Base-by-base conservation (phyloP, 2,329 filamentous ascomycete species). In the Botryotinia globosa region DNA sequence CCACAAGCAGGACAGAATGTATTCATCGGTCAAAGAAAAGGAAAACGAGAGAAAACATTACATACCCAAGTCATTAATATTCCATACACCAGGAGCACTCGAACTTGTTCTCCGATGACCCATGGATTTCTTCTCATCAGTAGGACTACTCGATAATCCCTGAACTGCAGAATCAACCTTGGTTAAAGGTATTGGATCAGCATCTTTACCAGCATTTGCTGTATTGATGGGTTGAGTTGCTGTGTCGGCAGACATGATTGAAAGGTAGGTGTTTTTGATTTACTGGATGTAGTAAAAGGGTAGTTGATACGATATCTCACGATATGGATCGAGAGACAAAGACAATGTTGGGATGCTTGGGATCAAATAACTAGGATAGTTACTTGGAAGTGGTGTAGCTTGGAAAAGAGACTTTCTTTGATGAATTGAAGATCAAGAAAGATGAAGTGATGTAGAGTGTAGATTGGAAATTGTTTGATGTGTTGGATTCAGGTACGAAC, bases 121-220 rank as follows among this genome's bases (percentile, higher is more conserved):
- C 81, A 88, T 88, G 82, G 88, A 88, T 79, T 86, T 85, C 77
- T 86, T 85, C 76, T 94, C 90, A 81, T 90, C 88, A 73, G 87
- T 85, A 48, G 91, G 88, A 73, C 90, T 90, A 79, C 88, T 87
- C 77, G 89, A 88, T 79, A 94, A 83, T 83, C 93, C 93, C 81
- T 94, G 90, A 81, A 97, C 90, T 85, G 93, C 94, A 74, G 94
- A 97, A 84, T 98, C 94, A 85, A 97, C 90, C 87, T 97, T 97
- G 84, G 88, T 88, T 82, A 97, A 89, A 80, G 91, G 88, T 76
- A 79, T 76, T 16, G 69, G 69, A 58, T 66, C 69, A 25, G 45
- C 69, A 66, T 71, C 69, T 29, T 66, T 16, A 34, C n/a, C 37
- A 63, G 45, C 37, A 3, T 54, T 66, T 34, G 69, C 51, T 54